These are phyloP conservation scores for Saksenaea oblongispora DNA, from an alignment of 371 early-diverging fungal genomes.

Conservation along the genomic window DNA sequence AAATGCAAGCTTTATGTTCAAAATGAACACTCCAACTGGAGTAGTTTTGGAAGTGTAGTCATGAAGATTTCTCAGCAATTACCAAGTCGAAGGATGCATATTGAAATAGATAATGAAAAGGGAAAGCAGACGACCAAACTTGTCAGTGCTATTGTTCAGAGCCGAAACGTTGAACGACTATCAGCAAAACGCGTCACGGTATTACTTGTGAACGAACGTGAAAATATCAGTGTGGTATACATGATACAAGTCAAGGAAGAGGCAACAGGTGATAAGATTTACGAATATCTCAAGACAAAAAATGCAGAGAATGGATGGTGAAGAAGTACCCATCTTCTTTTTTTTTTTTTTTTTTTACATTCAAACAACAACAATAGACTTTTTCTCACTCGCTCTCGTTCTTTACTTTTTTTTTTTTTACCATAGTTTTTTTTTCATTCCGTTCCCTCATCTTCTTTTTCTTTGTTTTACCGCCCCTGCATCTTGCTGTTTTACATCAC, in stretches of 20 bases:
- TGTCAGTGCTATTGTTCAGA: constrained; percentile 41
- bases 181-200: constrained; percentile 38
- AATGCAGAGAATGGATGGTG: constrained; percentile 45
- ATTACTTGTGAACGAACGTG: constrained; percentile 30
- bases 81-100: constrained; percentile 44
- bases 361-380: neutral
- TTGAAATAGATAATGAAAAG: constrained; percentile 51
- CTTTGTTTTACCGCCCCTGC: neutral
- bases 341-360: neutral
- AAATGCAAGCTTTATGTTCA: constrained; percentile 43
- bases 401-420: neutral
- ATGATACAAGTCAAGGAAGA: constrained; percentile 52
- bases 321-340: neutral
- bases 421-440: constrained; percentile 1
- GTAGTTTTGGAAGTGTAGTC: constrained; percentile 33
- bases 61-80: constrained; percentile 43
- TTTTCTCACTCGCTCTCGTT: neutral
- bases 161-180: constrained; percentile 43
- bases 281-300: constrained; percentile 38
- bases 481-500: neutral
- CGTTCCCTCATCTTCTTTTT: neutral
- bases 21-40: constrained; percentile 48
- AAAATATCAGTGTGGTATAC: constrained; percentile 41
- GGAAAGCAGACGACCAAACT: constrained; percentile 18
- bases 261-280: constrained; percentile 36